phyloP scores from a whole-genome alignment of 2,329 filamentous ascomycete species.

The Calycina marina region DNA sequence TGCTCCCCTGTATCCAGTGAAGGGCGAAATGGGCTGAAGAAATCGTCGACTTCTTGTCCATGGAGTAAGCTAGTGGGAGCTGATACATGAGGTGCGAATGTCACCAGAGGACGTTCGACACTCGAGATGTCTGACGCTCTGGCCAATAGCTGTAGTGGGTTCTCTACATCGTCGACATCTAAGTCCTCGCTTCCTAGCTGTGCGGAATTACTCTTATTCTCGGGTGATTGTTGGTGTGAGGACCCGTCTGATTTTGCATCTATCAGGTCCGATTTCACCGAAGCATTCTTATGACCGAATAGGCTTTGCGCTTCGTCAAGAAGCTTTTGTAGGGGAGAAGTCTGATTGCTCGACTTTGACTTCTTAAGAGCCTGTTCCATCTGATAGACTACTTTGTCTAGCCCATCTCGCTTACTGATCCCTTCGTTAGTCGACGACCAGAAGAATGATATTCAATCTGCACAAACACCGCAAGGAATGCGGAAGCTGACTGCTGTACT shows the following conservation, averaged over 20 bases:
- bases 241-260: too few species aligned
- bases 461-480: background rate
- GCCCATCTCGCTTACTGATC: slow-evolving; percentile 54
- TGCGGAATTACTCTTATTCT: too few species aligned
- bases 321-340: slow-evolving; percentile 31
- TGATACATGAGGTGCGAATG: slow-evolving; percentile 1
- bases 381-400: slow-evolving; percentile 61
- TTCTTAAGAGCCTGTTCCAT: slow-evolving; percentile 55
- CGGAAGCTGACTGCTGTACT: slow-evolving; percentile 12
- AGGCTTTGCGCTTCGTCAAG: slow-evolving; percentile 33
- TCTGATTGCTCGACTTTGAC: slow-evolving; percentile 28
- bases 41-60: slow-evolving; percentile 39
- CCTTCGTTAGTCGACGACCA: too few species aligned
- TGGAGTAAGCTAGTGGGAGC: slow-evolving; percentile 20
- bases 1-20: slow-evolving; percentile 48
- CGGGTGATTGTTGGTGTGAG: too few species aligned
- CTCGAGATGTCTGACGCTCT: slow-evolving; percentile 48
- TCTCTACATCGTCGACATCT: slow-evolving; percentile 68
- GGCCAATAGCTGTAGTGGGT: slow-evolving; percentile 58
- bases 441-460: slow-evolving; percentile 9
- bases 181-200: too few species aligned
- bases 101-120: slow-evolving; percentile 1
- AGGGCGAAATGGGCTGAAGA: slow-evolving; percentile 51
- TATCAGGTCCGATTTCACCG: too few species aligned
- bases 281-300: too few species aligned